Evolutionary conservation across 345 rosid species (phyloP).

Genomic region (Cardamine occulta): DNA sequence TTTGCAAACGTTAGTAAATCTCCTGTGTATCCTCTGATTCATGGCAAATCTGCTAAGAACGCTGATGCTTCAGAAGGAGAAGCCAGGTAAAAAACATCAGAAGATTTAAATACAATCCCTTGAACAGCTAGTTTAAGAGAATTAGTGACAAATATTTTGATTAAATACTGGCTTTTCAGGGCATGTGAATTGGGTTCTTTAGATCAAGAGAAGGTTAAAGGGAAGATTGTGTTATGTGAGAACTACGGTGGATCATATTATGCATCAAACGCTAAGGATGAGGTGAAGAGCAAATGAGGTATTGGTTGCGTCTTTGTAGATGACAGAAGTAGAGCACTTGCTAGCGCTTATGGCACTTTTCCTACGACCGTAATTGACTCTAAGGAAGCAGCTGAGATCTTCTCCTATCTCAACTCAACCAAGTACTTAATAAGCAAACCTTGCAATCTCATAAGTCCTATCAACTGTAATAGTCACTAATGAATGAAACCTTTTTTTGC

Average conservation of each 20-base stretch:
- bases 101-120: background rate
- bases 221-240: conserved; percentile 74
- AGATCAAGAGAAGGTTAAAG: conserved; percentile 54
- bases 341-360: conserved; percentile 52
- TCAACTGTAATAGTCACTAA: background rate
- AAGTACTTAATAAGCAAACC: conserved; percentile 45
- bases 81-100: conserved; percentile 53
- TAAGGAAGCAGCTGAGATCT: conserved; percentile 55
- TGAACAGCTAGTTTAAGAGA: background rate
- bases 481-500: background rate
- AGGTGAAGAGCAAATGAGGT: conserved; percentile 60
- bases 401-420: conserved; percentile 70
- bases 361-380: conserved; percentile 58
- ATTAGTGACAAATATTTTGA: background rate
- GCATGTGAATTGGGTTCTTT: conserved; percentile 54
- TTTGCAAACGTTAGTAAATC: conserved; percentile 55
- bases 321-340: conserved; percentile 51
- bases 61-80: conserved; percentile 41
- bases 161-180: conserved; percentile 42
- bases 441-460: background rate
- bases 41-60: conserved; percentile 61
- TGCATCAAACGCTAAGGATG: conserved; percentile 38
- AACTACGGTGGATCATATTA: conserved; percentile 37
- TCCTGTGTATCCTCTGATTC: conserved; percentile 61
- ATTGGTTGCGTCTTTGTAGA: conserved; percentile 58